phyloP scores from a whole-genome alignment of 495 filamentous ascomycete genomes.

The Amniculicola lignicola region DNA sequence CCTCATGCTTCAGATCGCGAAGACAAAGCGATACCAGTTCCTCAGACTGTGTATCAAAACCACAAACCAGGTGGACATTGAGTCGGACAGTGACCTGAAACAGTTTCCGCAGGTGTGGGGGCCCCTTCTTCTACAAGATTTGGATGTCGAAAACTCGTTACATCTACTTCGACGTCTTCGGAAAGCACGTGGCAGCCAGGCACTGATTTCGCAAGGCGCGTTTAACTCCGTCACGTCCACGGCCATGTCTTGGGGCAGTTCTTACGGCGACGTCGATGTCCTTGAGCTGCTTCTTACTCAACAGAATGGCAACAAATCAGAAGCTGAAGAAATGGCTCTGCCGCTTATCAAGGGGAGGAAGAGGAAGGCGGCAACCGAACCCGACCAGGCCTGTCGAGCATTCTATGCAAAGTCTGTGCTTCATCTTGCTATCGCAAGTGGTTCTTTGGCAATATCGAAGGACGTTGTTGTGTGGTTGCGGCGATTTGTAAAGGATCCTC shows the following conservation, averaged over 20 bases:
- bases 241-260: background rate
- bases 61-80: background rate
- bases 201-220: background rate
- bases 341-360: background rate
- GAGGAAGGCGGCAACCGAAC: conserved; percentile 24
- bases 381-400: conserved; percentile 35
- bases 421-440: conserved; percentile 38
- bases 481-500: conserved; percentile 38
- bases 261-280: background rate
- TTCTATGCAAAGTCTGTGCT: conserved; percentile 34
- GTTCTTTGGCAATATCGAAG: conserved; percentile 32
- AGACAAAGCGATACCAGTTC: conserved; percentile 4
- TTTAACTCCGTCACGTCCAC: background rate
- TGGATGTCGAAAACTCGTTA: conserved; percentile 13
- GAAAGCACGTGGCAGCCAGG: background rate
- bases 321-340: background rate
- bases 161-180: conserved; percentile 12
- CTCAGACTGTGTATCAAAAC: conserved; percentile 10
- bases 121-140: background rate
- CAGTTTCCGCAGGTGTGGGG: conserved; percentile 1
- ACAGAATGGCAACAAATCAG: background rate
- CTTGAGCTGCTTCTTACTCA: background rate
- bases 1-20: background rate
- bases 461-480: conserved; percentile 37
- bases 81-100: conserved; percentile 34